A percentile compares a stretch with the other conserved stretches of the same genome.
Evolutionary conservation across 768 basidiomycete genomes (phyloP).

Genomic region (Pisolithus tinctorius): DNA sequence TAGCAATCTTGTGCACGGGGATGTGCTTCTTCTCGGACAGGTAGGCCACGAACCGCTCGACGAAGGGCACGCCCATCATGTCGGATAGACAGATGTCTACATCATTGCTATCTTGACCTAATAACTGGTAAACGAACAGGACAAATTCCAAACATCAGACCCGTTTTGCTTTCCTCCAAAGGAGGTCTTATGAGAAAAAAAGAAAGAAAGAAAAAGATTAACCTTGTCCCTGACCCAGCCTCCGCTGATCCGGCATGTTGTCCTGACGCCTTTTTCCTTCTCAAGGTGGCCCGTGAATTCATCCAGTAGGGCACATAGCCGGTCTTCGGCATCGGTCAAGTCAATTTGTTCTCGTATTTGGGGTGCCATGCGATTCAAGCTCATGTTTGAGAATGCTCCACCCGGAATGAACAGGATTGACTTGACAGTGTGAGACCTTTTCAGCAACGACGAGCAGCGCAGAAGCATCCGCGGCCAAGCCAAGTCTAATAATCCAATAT

Average conservation of each 20-base stretch:
- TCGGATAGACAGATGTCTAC: constrained; percentile 87
- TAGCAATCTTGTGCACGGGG: constrained; percentile 52
- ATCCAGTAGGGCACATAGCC: constrained; percentile 72
- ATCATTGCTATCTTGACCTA: constrained; percentile 78
- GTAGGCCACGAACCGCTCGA: constrained; percentile 66
- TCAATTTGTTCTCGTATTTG: constrained; percentile 34
- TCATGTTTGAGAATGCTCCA: neutral
- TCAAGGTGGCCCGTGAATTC: constrained; percentile 60
- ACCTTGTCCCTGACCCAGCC: constrained; percentile 99
- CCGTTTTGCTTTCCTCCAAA: neutral
- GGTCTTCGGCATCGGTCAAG: constrained; percentile 62
- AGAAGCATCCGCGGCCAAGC: neutral
- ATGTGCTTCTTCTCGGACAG: constrained; percentile 22
- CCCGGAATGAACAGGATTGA: neutral
- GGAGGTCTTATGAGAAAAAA: constrained; percentile 1
- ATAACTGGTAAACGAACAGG: constrained; percentile 44
- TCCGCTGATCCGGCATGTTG: constrained; percentile 86
- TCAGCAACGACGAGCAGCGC: neutral
- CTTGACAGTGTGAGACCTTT: neutral
- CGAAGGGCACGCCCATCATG: constrained; percentile 90
- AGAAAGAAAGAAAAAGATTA: constrained; percentile 8
- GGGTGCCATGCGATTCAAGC: constrained; percentile 20
- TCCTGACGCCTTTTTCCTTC: constrained; percentile 43
- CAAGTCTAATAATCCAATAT: too few species aligned
- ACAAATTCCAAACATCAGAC: constrained; percentile 8